Evolutionary conservation across 1,284 basidiomycete genomes (phyloP).

Genomic region (Ustilago hordei): DNA sequence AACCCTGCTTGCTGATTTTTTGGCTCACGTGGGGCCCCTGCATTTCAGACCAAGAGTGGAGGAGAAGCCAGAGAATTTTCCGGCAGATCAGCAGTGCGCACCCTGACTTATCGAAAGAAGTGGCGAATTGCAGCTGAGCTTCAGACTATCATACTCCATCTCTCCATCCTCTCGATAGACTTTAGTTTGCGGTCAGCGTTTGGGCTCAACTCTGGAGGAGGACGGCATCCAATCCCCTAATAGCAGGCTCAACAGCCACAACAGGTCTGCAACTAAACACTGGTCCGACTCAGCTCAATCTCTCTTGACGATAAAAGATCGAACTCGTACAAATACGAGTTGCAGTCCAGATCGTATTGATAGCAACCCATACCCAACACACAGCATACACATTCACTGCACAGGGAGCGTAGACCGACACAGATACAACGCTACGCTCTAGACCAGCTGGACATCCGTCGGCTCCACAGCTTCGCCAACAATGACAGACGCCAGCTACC

Average conservation of each 20-base stretch:
- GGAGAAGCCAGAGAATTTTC: conserved; percentile 3
- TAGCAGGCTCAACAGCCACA: not conserved
- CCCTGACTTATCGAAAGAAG: not conserved
- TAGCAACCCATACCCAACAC: not conserved
- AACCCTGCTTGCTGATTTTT: not conserved
- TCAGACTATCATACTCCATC: not conserved
- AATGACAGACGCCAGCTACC: conserved; percentile 45
- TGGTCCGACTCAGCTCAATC: not conserved
- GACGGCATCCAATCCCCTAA: not conserved
- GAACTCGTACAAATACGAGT: not conserved
- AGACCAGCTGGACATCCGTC: conserved; percentile 7
- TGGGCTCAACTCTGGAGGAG: not conserved
- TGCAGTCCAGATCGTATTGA: not conserved
- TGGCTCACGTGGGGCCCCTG: conserved; percentile 4
- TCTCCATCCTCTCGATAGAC: not conserved
- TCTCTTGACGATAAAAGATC: no score
- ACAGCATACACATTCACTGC: not conserved
- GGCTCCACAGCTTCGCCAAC: conserved; percentile 6
- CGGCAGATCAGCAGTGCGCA: not conserved
- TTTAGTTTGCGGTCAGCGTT: not conserved
- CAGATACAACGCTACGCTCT: not conserved
- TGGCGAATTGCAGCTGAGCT: conserved; percentile 5
- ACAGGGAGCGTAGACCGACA: not conserved
- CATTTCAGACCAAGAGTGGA: not conserved
- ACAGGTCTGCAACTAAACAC: not conserved